phyloP scores from a whole-genome alignment of 2,329 filamentous ascomycete genomes.

The Aureobasidium sp. region DNA sequence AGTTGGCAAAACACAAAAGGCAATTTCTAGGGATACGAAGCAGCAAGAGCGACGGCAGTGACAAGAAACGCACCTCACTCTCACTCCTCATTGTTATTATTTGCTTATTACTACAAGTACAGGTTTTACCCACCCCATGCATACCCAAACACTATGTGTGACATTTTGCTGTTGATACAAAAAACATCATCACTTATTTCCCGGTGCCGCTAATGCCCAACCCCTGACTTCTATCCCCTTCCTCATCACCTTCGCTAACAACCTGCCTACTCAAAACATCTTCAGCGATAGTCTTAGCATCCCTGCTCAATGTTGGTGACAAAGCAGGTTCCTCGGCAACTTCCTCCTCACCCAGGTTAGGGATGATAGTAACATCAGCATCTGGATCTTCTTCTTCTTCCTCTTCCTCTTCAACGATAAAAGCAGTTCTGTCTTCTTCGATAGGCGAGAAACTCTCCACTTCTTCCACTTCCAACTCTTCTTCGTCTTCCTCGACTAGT shows the following conservation, averaged over 20 bases:
- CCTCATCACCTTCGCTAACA: not conserved
- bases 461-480: constrained; percentile 38
- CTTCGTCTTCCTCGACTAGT: constrained; percentile 15
- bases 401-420: not conserved
- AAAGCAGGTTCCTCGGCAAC: too few species aligned
- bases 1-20: too few species aligned
- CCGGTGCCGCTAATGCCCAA: not conserved
- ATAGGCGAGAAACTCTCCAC: constrained; percentile 52
- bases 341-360: not conserved
- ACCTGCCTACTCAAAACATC: not conserved
- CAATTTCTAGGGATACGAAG: too few species aligned
- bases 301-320: not conserved
- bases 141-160: not conserved
- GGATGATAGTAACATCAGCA: not conserved
- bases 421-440: constrained; percentile 15
- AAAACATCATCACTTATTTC: not conserved
- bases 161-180: not conserved
- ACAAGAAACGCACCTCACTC: not conserved
- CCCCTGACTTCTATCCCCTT: not conserved
- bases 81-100: not conserved
- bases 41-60: too few species aligned
- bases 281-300: not conserved
- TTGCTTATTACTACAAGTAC: not conserved
- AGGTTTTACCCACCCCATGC: not conserved
- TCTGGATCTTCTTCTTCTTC: not conserved